phyloP scores from a whole-genome alignment of 306 rosid species.

The Dryas octopetala region DNA sequence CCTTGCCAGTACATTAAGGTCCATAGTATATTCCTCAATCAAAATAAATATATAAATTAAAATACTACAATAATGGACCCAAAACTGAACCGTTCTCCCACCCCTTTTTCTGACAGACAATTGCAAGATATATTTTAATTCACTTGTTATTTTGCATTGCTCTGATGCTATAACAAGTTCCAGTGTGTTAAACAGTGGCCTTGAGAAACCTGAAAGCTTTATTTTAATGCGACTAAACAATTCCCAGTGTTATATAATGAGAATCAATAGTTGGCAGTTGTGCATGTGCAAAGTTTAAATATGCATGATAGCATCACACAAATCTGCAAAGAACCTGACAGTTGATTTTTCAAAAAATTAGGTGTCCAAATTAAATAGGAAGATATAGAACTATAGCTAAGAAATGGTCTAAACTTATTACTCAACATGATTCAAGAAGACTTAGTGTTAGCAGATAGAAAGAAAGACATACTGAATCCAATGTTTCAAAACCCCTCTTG shows the following conservation, averaged over 20 bases:
- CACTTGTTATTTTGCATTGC: neutral
- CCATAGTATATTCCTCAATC: neutral
- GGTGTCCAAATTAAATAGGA: neutral
- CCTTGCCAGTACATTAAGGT: neutral
- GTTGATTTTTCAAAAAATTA: neutral
- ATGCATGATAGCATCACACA: neutral
- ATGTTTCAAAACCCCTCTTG: slow-evolving; percentile 87
- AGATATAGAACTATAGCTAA: neutral
- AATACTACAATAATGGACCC: neutral
- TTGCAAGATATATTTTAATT: neutral
- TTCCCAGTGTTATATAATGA: neutral
- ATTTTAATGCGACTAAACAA: neutral
- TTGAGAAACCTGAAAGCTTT: too few species aligned
- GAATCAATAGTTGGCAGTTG: neutral
- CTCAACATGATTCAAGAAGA: neutral
- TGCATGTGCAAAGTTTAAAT: neutral
- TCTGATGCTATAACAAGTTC: neutral
- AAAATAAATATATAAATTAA: neutral
- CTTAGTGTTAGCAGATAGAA: neutral
- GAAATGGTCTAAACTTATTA: neutral
- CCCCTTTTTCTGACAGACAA: neutral
- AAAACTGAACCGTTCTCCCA: neutral
- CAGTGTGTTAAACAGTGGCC: neutral
- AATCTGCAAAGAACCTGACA: too few species aligned
- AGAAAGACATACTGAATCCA: slow-evolving; percentile 69